These are phyloP conservation scores for Solanum pinnatisectum DNA, from an alignment of 257 asterid species.

Conservation along the genomic window DNA sequence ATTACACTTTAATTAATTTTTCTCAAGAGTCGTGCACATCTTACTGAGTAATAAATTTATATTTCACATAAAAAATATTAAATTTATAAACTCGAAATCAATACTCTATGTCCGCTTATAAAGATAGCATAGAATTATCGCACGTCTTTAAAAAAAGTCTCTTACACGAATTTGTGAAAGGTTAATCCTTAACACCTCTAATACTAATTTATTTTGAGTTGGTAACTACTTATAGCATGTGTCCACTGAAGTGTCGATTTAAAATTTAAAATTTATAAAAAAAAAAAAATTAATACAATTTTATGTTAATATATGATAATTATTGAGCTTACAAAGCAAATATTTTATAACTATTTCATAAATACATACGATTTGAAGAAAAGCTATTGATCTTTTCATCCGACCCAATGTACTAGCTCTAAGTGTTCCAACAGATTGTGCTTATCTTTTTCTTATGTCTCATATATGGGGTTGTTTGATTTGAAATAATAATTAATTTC, in stretches of 20 bases:
- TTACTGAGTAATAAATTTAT: too few species aligned
- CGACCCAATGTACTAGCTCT: background rate
- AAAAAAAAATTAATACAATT: too few species aligned
- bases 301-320: background rate
- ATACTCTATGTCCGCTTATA: too few species aligned
- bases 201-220: background rate
- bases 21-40: background rate
- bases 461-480: background rate
- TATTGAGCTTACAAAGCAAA: background rate
- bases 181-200: background rate
- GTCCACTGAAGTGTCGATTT: background rate
- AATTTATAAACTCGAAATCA: too few species aligned
- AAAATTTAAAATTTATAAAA: background rate
- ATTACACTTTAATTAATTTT: too few species aligned
- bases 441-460: background rate
- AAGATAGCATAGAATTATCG: rapidly evolving
- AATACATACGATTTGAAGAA: too few species aligned
- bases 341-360: background rate
- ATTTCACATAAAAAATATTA: too few species aligned
- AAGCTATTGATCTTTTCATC: background rate
- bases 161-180: background rate
- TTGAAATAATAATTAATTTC: background rate
- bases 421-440: background rate
- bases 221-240: background rate
- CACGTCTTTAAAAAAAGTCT: too few species aligned